Evolutionary conservation across 768 basidiomycete genomes (phyloP), one percentile per base, ranked within the genome.

Genomic region (Pleurotus eryngii): DNA sequence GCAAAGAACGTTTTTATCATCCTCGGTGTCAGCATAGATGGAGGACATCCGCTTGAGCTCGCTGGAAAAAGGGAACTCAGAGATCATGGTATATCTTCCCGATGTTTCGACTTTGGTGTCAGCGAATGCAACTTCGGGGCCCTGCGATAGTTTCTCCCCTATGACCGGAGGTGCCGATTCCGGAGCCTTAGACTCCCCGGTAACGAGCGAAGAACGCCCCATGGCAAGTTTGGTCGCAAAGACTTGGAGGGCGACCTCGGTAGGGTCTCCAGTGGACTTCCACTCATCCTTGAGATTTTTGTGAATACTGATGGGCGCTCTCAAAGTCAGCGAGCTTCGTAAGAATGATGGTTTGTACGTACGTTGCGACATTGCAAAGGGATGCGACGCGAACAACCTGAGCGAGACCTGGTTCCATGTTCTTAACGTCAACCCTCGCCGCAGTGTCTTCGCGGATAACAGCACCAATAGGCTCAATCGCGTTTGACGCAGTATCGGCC

Each of bases 191-290:
- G 62, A 55, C 12, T 61, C 59, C 49, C 71, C 68, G 7, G 59
- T 39, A 5, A 69, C 66, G 14, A 75, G 61, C 14, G 57, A 63
- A n/a, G 70, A 58, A 18, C 71, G 68, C 4, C 81, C 80, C 40
- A 76, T 72, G 1, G 74, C 74, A 47, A 82, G 71, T 57, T 78
- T 80, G 50, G 75, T 74, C 1, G 81, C 80, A 57, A 82, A 80
- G 20, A 81, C 79, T 61, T 81, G 80, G 4, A 83, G 73, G 2
- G 81, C 81, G 8, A 81, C 75, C 61, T 83, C 81, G 1, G 81
- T 82, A 2, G 82, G 80, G 58, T 82, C 82, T 18, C 82, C 82
- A 46, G 76, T 79, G 7, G 79, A 70, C 57, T 71, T 73, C 75
- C 75, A 75, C 59, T 79, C 64, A 57, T 76, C 81, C 65, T 76